Conservation (phyloP, 306 rosid species). For the Cicer arietinum region DNA sequence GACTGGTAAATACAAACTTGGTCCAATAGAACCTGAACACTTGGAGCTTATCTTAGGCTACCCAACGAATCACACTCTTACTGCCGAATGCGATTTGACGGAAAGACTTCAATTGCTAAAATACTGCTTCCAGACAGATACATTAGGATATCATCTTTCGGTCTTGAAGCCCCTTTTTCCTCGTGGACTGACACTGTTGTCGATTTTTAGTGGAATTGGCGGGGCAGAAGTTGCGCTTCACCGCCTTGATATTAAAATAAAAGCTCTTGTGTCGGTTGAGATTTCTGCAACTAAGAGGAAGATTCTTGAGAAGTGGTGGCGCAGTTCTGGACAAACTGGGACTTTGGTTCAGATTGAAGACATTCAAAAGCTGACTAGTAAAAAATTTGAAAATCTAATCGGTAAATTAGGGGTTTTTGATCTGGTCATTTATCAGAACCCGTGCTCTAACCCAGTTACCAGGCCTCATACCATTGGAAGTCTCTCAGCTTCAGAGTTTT, state of each 20-base stretch:
- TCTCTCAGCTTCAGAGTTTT: slow-evolving; percentile 61
- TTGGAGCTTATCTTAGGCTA: slow-evolving; percentile 81
- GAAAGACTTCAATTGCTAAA: slow-evolving; percentile 73
- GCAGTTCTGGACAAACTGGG: slow-evolving; percentile 66
- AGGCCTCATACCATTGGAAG: slow-evolving; percentile 39
- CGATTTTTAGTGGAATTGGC: slow-evolving; percentile 82
- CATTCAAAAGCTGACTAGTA: slow-evolving; percentile 67
- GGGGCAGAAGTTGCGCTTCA: slow-evolving; percentile 88
- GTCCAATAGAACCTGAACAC: slow-evolving; percentile 67
- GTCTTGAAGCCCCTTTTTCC: slow-evolving; percentile 73
- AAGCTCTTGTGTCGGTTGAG: slow-evolving; percentile 78
- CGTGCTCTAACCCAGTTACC: slow-evolving; percentile 51
- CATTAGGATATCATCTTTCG: slow-evolving; percentile 78
- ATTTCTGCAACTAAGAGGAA: slow-evolving; percentile 64
- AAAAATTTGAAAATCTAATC: slow-evolving; percentile 57
- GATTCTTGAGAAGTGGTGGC: slow-evolving; percentile 87
- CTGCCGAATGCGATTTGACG: slow-evolving; percentile 48
- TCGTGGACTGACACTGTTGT: slow-evolving; percentile 66
- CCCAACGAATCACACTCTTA: slow-evolving; percentile 69
- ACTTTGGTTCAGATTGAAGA: slow-evolving; percentile 77
- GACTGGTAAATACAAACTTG: slow-evolving; percentile 66
- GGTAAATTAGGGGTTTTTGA: slow-evolving; percentile 69
- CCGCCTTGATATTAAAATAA: slow-evolving; percentile 72
- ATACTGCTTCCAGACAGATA: slow-evolving; percentile 83
- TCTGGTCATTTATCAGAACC: slow-evolving; percentile 75